These are phyloP conservation scores for Orbilia ellipsospora DNA, from an alignment of 2,329 filamentous ascomycete genomes.

Conservation along the genomic window DNA sequence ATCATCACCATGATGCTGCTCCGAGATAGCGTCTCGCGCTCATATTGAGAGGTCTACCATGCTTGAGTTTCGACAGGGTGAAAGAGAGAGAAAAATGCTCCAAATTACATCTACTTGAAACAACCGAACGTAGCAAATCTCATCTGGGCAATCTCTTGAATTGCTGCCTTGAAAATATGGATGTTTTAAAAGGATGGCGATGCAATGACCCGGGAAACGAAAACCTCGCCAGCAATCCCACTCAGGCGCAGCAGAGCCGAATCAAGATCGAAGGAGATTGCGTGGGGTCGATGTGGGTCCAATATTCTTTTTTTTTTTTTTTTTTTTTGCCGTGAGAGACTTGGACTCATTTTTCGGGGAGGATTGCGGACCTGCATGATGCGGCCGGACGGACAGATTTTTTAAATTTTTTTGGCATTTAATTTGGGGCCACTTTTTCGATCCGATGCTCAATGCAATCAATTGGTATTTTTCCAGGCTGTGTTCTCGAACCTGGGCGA, in stretches of 20 bases:
- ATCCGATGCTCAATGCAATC: slow-evolving; percentile 6
- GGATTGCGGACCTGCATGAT: background rate
- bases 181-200: too few relatives aligned
- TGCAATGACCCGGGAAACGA: too few relatives aligned
- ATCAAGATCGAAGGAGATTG: background rate
- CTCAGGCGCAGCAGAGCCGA: too few relatives aligned
- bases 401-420: slow-evolving; percentile 1
- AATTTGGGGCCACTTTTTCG: background rate
- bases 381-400: background rate
- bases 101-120: slow-evolving; percentile 7
- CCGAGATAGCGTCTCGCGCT: too few relatives aligned
- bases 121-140: background rate
- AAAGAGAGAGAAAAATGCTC: background rate
- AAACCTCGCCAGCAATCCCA: too few relatives aligned
- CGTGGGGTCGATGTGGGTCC: slow-evolving; percentile 27
- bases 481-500: too few relatives aligned
- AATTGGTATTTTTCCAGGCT: too few relatives aligned
- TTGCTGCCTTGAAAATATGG: slow-evolving; percentile 3
- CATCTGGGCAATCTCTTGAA: background rate
- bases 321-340: slow-evolving; percentile 8
- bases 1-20: too few relatives aligned
- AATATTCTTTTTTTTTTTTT: background rate
- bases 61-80: background rate
- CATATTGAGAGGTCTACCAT: too few relatives aligned
- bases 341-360: slow-evolving; percentile 1